These are phyloP conservation scores for Vanrija humicola DNA, from an alignment of 1,284 basidiomycete genomes.

Conservation along the genomic window DNA sequence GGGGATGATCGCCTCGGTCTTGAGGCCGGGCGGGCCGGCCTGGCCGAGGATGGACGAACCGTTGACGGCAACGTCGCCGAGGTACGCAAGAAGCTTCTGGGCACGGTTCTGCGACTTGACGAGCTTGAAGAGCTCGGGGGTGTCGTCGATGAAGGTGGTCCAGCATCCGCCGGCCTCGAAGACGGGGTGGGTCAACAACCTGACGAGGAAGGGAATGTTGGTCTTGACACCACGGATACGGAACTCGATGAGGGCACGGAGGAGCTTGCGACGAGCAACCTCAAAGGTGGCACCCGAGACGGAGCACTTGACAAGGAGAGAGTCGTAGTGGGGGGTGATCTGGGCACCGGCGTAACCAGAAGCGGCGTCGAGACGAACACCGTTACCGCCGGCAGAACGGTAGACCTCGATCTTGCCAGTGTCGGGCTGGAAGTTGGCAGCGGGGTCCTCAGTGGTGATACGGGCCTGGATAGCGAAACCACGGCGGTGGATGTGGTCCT, in stretches of 20 bases:
- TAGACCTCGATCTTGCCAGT: constrained; percentile 99
- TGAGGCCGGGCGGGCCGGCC: constrained; percentile 87
- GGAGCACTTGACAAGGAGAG: constrained; percentile 92
- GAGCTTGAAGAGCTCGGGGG: constrained; percentile 96
- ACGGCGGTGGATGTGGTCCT: constrained; percentile 91
- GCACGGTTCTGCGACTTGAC: constrained; percentile 98
- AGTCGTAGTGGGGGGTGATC: constrained; percentile 99
- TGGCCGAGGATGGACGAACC: constrained; percentile 82
- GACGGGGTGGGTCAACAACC: constrained; percentile 93
- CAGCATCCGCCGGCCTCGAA: constrained; percentile 96
- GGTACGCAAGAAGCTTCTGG: constrained; percentile 92
- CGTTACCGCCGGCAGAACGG: constrained; percentile 96
- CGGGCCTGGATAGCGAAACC: constrained; percentile 99
- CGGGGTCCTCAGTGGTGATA: constrained; percentile 97
- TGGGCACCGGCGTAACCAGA: constrained; percentile 99
- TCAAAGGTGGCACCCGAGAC: constrained; percentile 98
- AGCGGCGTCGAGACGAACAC: constrained; percentile 93
- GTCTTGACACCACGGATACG: constrained; percentile 99
- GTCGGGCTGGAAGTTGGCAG: constrained; percentile 90
- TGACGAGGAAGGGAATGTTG: constrained; percentile 99
- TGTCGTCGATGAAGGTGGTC: constrained; percentile 99
- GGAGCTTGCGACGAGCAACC: constrained; percentile 97
- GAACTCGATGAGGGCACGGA: constrained; percentile 97
- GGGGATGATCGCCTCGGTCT: constrained; percentile 82
- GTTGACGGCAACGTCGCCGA: constrained; percentile 96